Evolutionary conservation across 176 grass and related monocot genomes (phyloP).

Genomic region (Microstegium vimineum): DNA sequence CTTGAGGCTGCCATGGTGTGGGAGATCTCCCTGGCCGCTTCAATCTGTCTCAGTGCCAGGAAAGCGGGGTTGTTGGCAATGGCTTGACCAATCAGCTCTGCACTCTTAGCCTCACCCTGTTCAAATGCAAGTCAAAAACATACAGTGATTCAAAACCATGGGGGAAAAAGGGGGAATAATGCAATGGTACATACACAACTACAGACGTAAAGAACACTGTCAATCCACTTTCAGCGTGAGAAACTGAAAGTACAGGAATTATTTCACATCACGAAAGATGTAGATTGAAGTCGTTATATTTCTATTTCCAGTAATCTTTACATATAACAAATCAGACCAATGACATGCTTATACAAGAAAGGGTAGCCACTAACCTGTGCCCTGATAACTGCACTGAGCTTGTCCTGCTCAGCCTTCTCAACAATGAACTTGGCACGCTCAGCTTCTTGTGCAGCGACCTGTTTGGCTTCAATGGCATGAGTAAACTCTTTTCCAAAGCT

Average conservation of each 20-base stretch:
- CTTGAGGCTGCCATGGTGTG: conserved; percentile 70
- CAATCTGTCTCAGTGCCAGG: conserved; percentile 69
- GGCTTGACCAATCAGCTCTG: conserved; percentile 81
- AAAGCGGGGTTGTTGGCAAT: conserved; percentile 86
- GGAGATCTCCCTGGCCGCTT: conserved; percentile 82
- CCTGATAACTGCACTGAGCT: conserved; percentile 68
- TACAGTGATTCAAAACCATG: not conserved
- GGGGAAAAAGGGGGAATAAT: not conserved
- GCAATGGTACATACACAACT: not conserved
- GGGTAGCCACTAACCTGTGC: conserved; percentile 46
- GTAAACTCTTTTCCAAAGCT: conserved; percentile 96
- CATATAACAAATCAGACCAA: not conserved
- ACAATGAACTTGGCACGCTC: conserved; percentile 89
- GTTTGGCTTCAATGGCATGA: conserved; percentile 93
- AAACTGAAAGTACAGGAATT: not conserved
- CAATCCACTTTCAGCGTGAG: not conserved
- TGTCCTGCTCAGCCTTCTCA: conserved; percentile 90
- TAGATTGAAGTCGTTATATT: not conserved
- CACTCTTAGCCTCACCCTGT: conserved; percentile 95
- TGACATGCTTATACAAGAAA: not conserved
- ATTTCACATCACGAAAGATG: not conserved
- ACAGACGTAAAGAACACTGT: not conserved
- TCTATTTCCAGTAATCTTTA: not conserved
- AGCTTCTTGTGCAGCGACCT: conserved; percentile 91
- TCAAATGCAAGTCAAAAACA: not conserved